Base-by-base conservation (phyloP, 495 filamentous ascomycete species). In the Aspergillus asperescens region DNA sequence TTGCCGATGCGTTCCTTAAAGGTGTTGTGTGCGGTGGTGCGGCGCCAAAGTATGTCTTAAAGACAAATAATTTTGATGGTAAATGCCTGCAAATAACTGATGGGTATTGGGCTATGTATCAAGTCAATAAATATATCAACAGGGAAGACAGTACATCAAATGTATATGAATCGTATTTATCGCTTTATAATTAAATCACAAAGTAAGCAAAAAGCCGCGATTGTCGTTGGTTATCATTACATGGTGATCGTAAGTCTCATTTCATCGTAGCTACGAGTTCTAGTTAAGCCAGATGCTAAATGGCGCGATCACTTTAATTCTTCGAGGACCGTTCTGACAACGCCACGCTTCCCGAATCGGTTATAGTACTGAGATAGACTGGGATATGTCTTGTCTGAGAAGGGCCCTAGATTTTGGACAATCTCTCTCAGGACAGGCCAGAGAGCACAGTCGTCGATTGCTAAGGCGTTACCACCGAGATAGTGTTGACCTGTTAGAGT, bases 351-450 rank as follows among this genome's bases (percentile, higher is more conserved):
- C 56, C 63, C 67, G 19, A 84, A 73, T 12, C 72, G 70, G 0
- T 62, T 57, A 55, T 83, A 79, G 55, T 85, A 85, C 28, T 63
- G 68, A n/a, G 57, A 54, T n/a, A 85, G 47, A n/a, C 68, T 71
- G 18, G 67, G 66, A 40, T 76, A 76, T 4, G 47, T 58, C 16
- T 55, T 55, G 59, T 56, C 55, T 31, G 60, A 56, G 50, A 70
- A 49, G 35, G 55, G 44, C 44, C 61, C 64, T 38, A 43, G 65
- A 10, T 55, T 52, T 6, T 62, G 59, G 7, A 80, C 67, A 8
- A 88, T 76, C 24, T 83, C 77, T 43, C 83, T 64, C 34, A 92
- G 66, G 8, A 88, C 75, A 0, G 88, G 87, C 84, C 84, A 90
- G 8, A 88, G 69, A 0, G 81, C 80, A 59, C 81, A 89, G 62